A percentile compares a stretch with the other conserved stretches of the same genome.
phyloP scores from a whole-genome alignment of 495 filamentous ascomycete genomes.

The Zalerion maritima region DNA sequence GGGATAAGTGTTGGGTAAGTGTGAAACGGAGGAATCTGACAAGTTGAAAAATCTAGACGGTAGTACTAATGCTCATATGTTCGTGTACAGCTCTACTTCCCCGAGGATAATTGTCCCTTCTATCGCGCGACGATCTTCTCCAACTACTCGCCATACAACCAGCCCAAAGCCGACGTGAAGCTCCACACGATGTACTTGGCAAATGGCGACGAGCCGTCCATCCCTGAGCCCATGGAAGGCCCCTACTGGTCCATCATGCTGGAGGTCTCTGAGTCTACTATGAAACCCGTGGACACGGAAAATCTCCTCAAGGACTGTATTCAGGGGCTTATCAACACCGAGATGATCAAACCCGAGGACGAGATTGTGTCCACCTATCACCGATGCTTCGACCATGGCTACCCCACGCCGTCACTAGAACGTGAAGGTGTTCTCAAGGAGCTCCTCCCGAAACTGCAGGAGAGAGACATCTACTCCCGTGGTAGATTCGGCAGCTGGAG shows the following conservation, averaged over 20 bases:
- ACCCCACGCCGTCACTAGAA: conserved; percentile 90
- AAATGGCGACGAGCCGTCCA: conserved; percentile 63
- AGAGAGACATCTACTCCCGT: conserved; percentile 82
- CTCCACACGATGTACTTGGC: conserved; percentile 77
- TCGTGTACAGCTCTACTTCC: conserved; percentile 74
- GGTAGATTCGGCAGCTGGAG: conserved; percentile 97
- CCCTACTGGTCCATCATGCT: conserved; percentile 99
- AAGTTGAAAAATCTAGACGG: neutral
- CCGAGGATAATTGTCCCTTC: conserved; percentile 97
- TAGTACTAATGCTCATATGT: conserved; percentile 8
- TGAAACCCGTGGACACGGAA: conserved; percentile 82
- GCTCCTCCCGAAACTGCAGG: conserved; percentile 83
- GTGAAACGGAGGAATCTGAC: neutral
- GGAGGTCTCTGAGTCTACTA: conserved; percentile 87
- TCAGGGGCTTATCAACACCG: conserved; percentile 90
- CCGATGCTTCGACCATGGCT: conserved; percentile 97
- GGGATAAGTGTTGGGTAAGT: conserved; percentile 96
- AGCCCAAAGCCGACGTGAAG: conserved; percentile 67
- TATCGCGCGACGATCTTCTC: conserved; percentile 99
- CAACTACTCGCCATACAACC: conserved; percentile 99
- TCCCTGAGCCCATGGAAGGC: conserved; percentile 55
- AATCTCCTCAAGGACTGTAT: conserved; percentile 82
- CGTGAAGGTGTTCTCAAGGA: conserved; percentile 87
- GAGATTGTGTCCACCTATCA: conserved; percentile 99
- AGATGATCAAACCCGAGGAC: conserved; percentile 78